phyloP scores from a whole-genome alignment of 148 eudicot genomes.

The Pharnaceum exiguum region DNA sequence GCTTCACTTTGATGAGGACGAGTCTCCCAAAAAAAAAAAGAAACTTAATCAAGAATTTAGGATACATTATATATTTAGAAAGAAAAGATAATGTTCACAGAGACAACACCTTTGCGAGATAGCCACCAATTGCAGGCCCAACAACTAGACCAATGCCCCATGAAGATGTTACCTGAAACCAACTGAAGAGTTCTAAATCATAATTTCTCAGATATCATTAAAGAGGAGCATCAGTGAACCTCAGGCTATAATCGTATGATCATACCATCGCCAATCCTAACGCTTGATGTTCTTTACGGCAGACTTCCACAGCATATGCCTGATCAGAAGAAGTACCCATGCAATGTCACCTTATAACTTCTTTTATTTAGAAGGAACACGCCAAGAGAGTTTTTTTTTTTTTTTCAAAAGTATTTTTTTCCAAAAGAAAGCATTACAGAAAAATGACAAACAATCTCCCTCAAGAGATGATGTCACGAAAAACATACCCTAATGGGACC shows the following conservation, averaged over 20 bases:
- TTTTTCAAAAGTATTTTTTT: too few relatives aligned
- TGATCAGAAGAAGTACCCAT: too few relatives aligned
- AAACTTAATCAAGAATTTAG: too few relatives aligned
- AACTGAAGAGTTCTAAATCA: background rate
- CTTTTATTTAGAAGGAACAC: too few relatives aligned
- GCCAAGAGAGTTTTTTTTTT: too few relatives aligned
- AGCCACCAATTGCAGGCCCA: constrained; percentile 28
- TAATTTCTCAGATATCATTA: background rate
- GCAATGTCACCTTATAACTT: too few relatives aligned
- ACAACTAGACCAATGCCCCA: constrained; percentile 21
- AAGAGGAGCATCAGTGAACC: background rate
- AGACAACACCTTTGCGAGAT: constrained; percentile 25
- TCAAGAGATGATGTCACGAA: too few relatives aligned
- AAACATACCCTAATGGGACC: constrained; percentile 43
- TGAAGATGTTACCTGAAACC: constrained; percentile 13
- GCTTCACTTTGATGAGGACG: too few relatives aligned
- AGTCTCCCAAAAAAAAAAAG: too few relatives aligned
- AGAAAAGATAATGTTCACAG: too few relatives aligned
- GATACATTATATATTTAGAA: too few relatives aligned
- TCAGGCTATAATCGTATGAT: constrained; percentile 1
- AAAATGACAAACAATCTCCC: background rate
- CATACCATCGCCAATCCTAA: constrained; percentile 7
- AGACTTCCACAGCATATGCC: background rate
- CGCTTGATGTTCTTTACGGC: constrained; percentile 14
- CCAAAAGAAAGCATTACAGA: too few relatives aligned